Base-by-base conservation (phyloP, 306 rosid genomes). In the Vachellia collinsii region DNA sequence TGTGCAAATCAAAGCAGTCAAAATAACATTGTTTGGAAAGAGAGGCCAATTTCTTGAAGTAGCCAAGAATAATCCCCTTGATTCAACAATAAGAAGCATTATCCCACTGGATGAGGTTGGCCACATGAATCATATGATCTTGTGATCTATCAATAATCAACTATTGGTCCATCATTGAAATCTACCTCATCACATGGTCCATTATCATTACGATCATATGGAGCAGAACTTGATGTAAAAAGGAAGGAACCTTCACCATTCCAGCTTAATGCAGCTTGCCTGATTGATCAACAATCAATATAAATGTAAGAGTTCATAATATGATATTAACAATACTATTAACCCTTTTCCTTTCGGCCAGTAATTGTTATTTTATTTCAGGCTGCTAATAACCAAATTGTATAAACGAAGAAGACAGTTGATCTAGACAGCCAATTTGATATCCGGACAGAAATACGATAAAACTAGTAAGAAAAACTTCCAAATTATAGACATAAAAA, bases 201-300 rank as follows among this genome's bases (percentile, higher is more conserved):
- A 53, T 95, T 95, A 82, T 95, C 94, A 16, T 83, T 89, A 77
- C 98, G 50, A 85, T 95, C 97, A 75, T 89, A 95, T 22, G 91
- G 94, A 20, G 99, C 93, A 79, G 93, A 89, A 85, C 98, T 91
- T 83, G 99, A 95, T 0, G 96, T 93, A 79, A 95, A 95, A 47
- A 93, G 48, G 70, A 95, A 91, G 78, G 96, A 89, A 81, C 99
- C 98, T 87, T 91, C 96, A 11, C 98, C 92, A 58, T 88, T 91
- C 99, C 99, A 95, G 84, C 88, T 93, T 86, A 86, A 85, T 20
- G 91, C 91, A 82, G 99, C 99, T 67, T 81, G 54, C 83, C 99
- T 91, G 76, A 79, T 77, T 68, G 25, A 72, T 82, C 67, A 68
- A 80, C 25, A 42, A 80, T 59, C 73, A 81, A 72, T 65, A 85